Evolutionary conservation across 1,284 basidiomycete genomes (phyloP).

Genomic region (Gomphus sp.): DNA sequence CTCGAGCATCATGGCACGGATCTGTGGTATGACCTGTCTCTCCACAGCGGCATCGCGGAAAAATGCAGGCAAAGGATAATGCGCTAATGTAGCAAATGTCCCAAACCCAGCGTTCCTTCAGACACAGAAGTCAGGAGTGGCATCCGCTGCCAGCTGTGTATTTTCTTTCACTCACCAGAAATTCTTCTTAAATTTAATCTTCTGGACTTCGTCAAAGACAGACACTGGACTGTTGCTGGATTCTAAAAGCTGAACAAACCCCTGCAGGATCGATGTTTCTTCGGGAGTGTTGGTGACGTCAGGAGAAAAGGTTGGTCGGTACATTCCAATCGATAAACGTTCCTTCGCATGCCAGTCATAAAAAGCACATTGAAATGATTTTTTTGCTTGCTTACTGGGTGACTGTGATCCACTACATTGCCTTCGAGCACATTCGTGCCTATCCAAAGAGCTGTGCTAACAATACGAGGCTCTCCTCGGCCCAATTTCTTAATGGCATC

Average conservation of each 20-base stretch:
- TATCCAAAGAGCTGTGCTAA: slow-evolving; percentile 48
- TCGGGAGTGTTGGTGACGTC: slow-evolving; percentile 32
- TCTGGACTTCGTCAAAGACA: slow-evolving; percentile 50
- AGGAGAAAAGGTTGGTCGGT: slow-evolving; percentile 35
- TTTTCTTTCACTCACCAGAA: slow-evolving; percentile 29
- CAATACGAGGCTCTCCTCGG: slow-evolving; percentile 37
- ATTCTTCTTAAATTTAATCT: slow-evolving; percentile 54
- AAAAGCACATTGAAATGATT: neutral
- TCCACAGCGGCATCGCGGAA: slow-evolving; percentile 37
- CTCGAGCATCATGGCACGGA: slow-evolving; percentile 36
- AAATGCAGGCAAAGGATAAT: slow-evolving; percentile 40
- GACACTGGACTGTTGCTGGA: slow-evolving; percentile 38
- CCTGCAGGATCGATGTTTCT: slow-evolving; percentile 35
- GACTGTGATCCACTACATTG: slow-evolving; percentile 40
- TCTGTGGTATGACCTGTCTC: slow-evolving; percentile 26
- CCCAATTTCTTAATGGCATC: slow-evolving; percentile 34
- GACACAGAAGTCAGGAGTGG: neutral
- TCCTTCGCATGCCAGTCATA: slow-evolving; percentile 28
- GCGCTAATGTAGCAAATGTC: slow-evolving; percentile 41
- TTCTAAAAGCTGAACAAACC: slow-evolving; percentile 36
- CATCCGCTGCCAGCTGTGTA: neutral
- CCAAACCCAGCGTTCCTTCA: slow-evolving; percentile 45
- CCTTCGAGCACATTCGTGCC: slow-evolving; percentile 37
- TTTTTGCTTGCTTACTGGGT: slow-evolving; percentile 30
- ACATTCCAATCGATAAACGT: slow-evolving; percentile 41